Base-by-base conservation (phyloP, 2,329 filamentous ascomycete genomes). In the Microsporum ferrugineum region DNA sequence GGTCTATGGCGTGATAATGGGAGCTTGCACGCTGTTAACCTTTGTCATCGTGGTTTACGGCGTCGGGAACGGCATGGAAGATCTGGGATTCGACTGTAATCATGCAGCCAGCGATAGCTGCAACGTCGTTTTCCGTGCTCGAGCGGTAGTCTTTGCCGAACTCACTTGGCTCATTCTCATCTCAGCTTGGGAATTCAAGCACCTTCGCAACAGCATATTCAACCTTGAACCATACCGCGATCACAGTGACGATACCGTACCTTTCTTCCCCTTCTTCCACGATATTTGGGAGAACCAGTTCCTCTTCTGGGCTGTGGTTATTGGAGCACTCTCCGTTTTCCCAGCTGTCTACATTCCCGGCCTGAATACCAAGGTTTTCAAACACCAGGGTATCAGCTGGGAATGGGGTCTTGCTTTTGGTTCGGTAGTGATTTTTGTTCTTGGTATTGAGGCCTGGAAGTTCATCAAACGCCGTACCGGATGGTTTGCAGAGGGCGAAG, bases 331-430 rank as follows among this genome's bases (percentile, higher is more conserved):
- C 34, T 76, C 77, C 8, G 72, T 81, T n/a, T 81, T 82, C 69
- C 78, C 78, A 5, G 71, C 78, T 39, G 69, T 81, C 23, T 86
- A 86, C 66, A 84, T 86, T 58, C 83, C 83, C 0, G 81, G 79
- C 29, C 76, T 86, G 63, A 85, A 82, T 72, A 77, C 74, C 6
- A 72, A 75, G 0, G 82, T 85, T 5, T 85, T 85, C 74, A 82
- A 83, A 71, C 83, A 86, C 69, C 76, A 75, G 34, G 80, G 78
- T 5, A 85, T 86, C 61, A 76, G 72, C 34, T 86, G 83, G 83
- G 83, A 85, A 69, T 86, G 83, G 84, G 81, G 70, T 3, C 79
- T 86, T 45, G 81, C 84, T 2, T 81, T 85, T 62, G 70, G 83
- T 55, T 77, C 73, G 3, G 75, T 80, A 0, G 68, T 75, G 0